Conservation (phyloP, 495 filamentous ascomycete species). For the Thozetella sp. region DNA sequence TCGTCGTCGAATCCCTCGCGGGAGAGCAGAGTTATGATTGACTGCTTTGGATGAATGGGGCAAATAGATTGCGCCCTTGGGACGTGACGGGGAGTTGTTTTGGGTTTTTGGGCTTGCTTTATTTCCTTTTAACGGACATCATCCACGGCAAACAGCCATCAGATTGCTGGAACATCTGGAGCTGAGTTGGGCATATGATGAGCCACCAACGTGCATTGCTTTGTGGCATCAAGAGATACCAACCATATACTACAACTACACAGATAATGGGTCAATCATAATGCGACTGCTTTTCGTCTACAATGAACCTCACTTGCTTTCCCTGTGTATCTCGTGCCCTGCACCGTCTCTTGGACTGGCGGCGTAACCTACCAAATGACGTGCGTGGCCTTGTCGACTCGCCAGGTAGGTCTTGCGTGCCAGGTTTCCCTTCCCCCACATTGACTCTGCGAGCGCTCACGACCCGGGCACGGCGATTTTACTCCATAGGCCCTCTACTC, state of each 20-base stretch:
- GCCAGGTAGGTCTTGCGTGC: too few species aligned
- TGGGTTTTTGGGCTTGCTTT: background rate
- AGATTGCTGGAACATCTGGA: background rate
- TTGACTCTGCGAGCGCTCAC: too few species aligned
- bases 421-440: too few species aligned
- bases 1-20: conserved; percentile 17
- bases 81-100: background rate
- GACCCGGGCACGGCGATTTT: too few species aligned
- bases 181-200: background rate
- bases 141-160: background rate
- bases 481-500: too few species aligned
- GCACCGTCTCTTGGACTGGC: too few species aligned
- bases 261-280: conserved; percentile 16
- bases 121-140: background rate
- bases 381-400: too few species aligned
- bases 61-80: conserved; percentile 4
- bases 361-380: too few species aligned
- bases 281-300: conserved; percentile 9
- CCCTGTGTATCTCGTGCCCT: too few species aligned
- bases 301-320: background rate
- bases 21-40: conserved; percentile 14
- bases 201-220: background rate
- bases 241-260: conserved; percentile 5
- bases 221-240: background rate
- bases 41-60: conserved; percentile 4